phyloP scores from a whole-genome alignment of 2,329 filamentous ascomycete genomes.

The Botryotinia narcissicola region DNA sequence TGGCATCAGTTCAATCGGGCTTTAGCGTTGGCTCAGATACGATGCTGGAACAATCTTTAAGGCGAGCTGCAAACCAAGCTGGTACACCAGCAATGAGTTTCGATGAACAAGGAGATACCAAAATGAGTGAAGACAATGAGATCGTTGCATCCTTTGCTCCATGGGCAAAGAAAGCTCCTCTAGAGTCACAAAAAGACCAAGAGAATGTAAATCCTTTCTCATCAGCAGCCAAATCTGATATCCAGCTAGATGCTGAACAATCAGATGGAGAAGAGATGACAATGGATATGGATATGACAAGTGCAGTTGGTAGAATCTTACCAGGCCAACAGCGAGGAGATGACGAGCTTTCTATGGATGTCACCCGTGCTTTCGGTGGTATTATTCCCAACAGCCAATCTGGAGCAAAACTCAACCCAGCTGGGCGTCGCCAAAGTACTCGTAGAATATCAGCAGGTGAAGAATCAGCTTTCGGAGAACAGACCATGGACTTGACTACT shows the following conservation, averaged over 20 bases:
- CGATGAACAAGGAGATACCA: slow-evolving; percentile 52
- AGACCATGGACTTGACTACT: slow-evolving; percentile 55
- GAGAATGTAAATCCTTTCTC: slow-evolving; percentile 51
- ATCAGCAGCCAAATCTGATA: slow-evolving; percentile 28
- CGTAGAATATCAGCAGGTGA: slow-evolving; percentile 40
- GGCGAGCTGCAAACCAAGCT: slow-evolving; percentile 71
- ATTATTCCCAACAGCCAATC: slow-evolving; percentile 53
- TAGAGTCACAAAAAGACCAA: slow-evolving; percentile 43
- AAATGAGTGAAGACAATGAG: slow-evolving; percentile 57
- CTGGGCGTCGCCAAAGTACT: slow-evolving; percentile 39
- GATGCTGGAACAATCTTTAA: slow-evolving; percentile 73
- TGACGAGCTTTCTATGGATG: slow-evolving; percentile 81
- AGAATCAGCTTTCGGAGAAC: slow-evolving; percentile 37
- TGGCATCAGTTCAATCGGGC: slow-evolving; percentile 59
- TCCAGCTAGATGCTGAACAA: slow-evolving; percentile 29
- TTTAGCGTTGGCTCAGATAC: slow-evolving; percentile 65
- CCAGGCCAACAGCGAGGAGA: slow-evolving; percentile 37
- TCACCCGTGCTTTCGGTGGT: slow-evolving; percentile 77
- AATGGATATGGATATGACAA: slow-evolving; percentile 59
- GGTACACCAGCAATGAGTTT: slow-evolving; percentile 68
- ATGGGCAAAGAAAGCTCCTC: slow-evolving; percentile 60
- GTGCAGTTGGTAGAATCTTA: slow-evolving; percentile 53
- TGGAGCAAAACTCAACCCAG: slow-evolving; percentile 37
- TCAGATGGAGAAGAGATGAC: slow-evolving; percentile 44
- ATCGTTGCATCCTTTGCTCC: slow-evolving; percentile 71